Base-by-base conservation (phyloP, 2,329 filamentous ascomycete genomes). In the Exserohilum rostratum region DNA sequence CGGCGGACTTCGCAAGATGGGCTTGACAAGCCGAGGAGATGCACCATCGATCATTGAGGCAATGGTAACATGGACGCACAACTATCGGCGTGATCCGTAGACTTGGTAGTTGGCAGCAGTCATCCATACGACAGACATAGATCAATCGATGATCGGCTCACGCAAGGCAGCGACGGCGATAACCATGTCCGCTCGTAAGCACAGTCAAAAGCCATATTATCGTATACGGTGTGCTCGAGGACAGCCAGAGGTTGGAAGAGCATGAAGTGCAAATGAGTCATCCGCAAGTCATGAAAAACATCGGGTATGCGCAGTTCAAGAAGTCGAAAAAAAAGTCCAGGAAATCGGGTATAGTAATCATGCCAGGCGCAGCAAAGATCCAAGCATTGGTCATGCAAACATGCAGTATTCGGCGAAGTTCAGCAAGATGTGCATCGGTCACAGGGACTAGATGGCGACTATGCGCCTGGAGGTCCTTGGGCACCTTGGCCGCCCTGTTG, bases 351-450 rank as follows among this genome's bases (percentile, higher is more conserved):
- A 45, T 47, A 55, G 39, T 43, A 43, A 27, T 67, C 68, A 70
- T 67, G 65, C 64, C 60, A 69, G 58, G 58, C 46, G 58, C 57
- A 64, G 60, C 58, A 64, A 47, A 58, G 39, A 51, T 65, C 61
- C 62, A 64, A 62, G 53, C 57, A 70, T 69, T 57, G 66, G 57
- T 70, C 72, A 73, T 71, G 71, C 71, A 73, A 67, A 67, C 69
- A 73, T 66, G 68, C 68, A 72, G 68, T 66, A 71, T 67, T 70
- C 66, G 64, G 66, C 58, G 56, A 62, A 56, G 63, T 69, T 73
- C 68, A 73, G 69, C 68, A 72, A 63, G 62, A 67, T 66, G 63
- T 64, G 66, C 67, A 71, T 66, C 66, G 69, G 47, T 68, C 70
- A 73, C 65, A 61, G 65, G 58, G 64, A 66, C 67, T 60, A 67